Base-by-base conservation (phyloP, 2,329 filamentous ascomycete species). In the Penicillium sp. region DNA sequence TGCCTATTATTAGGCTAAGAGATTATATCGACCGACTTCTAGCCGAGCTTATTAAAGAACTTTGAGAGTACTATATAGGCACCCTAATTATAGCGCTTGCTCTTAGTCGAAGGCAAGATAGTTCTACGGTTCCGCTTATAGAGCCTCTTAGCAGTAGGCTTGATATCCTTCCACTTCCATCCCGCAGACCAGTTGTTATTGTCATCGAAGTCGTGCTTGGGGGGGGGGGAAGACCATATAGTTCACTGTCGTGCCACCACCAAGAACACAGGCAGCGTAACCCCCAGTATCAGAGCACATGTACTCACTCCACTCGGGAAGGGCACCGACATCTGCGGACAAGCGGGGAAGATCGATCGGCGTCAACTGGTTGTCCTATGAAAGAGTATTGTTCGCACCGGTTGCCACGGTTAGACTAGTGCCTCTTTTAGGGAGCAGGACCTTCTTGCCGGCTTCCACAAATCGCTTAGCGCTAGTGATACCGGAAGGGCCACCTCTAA, bases 121-220 rank as follows among this genome's bases (percentile, higher is more conserved):
- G 88, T 91, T 35, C 89, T 89, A 0, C 89, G 89, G 64, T 91
- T 92, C n/a, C 89, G 84, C 38, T 81, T 78, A 73, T 91, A 92
- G 7, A 89, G 86, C 45, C 86, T 84, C 30, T 84, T 77, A 6
- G 88, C 85, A 1, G 89, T 85, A 26, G 79, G 73, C 62, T 79
- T 78, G 72, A 92, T 84, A 67, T 92, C 88, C 6, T 78, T 73
- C 19, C 86, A 82, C 75, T 89, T 88, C 90, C 90, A 93, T 33
- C 89, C 90, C 1, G 78, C 66, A 0, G 90, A 90, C 79, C 91
- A 93, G 74, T 90, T 89, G 73, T 85, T 83, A 73, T 92, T 89
- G 73, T 85, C 83, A 72, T 92, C 88, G 81, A 89, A 92, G 72
- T 92, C 90, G 8, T 79, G 73, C 5, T 84, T 81, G 63, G 88